Percentiles rank a stretch among this genome's conserved stretches.
These are phyloP conservation scores for Dendrostoma leiphaemia DNA, from an alignment of 2,329 filamentous ascomycete genomes.

Conservation along the genomic window DNA sequence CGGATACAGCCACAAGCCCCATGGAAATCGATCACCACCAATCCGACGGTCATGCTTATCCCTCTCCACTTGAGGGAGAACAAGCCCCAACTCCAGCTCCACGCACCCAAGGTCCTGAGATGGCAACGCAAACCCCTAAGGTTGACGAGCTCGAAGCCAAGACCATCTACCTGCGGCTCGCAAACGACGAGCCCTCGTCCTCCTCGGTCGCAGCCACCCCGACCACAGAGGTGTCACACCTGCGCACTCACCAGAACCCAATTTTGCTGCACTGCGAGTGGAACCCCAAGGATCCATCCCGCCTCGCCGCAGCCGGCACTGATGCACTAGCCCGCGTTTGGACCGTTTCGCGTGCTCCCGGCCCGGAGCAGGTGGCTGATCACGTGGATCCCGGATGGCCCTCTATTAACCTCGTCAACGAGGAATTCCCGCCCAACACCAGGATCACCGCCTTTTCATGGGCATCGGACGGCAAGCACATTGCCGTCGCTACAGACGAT, in stretches of 20 bases:
- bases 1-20: constrained; percentile 51
- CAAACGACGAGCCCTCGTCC: constrained; percentile 37
- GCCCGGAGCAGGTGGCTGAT: constrained; percentile 41
- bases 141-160: constrained; percentile 57
- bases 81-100: constrained; percentile 50
- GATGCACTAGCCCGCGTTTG: constrained; percentile 70
- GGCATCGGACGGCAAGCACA: constrained; percentile 53
- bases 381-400: constrained; percentile 44
- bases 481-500: constrained; percentile 58
- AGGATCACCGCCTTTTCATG: constrained; percentile 60
- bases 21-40: constrained; percentile 58
- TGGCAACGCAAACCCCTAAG: constrained; percentile 64
- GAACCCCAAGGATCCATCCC: constrained; percentile 62
- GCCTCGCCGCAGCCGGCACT: constrained; percentile 66
- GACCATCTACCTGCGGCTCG: constrained; percentile 60
- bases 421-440: constrained; percentile 49
- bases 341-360: constrained; percentile 57
- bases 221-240: constrained; percentile 33
- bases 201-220: constrained; percentile 33
- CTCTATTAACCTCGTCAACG: constrained; percentile 49
- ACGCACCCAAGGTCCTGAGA: constrained; percentile 60
- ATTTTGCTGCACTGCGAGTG: constrained; percentile 68
- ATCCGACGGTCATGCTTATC: constrained; percentile 59
- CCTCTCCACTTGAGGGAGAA: constrained; percentile 61
- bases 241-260: constrained; percentile 48